Evolutionary conservation across 139 green algal species (phyloP).

Genomic region (Volvox reticuliferus): DNA sequence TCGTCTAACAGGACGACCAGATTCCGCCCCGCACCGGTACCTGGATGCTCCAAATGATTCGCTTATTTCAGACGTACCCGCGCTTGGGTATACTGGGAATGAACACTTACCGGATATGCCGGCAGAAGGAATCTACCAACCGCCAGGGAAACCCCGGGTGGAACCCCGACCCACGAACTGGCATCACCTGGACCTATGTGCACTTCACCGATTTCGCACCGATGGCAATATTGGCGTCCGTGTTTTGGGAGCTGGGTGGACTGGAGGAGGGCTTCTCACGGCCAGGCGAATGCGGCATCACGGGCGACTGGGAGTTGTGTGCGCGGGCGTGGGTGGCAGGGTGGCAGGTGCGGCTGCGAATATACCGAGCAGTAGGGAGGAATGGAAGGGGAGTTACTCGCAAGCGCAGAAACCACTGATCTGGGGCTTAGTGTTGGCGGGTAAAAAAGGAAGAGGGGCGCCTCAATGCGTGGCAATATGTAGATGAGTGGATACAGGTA

Average conservation of each 20-base stretch:
- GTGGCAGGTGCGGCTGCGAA: conserved; percentile 23
- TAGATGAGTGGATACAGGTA: too few relatives aligned
- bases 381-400: not conserved
- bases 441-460: too few relatives aligned
- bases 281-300: conserved; percentile 52
- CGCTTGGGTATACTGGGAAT: conserved; percentile 35
- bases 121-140: not conserved
- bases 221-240: conserved; percentile 14
- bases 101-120: conserved; percentile 46
- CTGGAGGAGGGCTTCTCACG: conserved; percentile 49
- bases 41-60: conserved; percentile 19
- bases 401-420: too few relatives aligned
- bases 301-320: conserved; percentile 40
- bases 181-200: not conserved
- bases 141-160: not conserved
- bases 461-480: too few relatives aligned
- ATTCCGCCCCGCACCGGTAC: not conserved
- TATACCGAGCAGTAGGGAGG: not conserved
- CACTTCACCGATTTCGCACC: conserved; percentile 49
- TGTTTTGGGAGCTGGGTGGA: conserved; percentile 31
- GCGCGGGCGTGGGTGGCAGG: conserved; percentile 19
- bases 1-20: conserved; percentile 36
- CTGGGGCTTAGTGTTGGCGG: too few relatives aligned
- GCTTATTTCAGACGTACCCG: conserved; percentile 8
- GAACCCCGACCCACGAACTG: not conserved